Evolutionary conservation across 1,284 basidiomycete genomes (phyloP), one percentile per base, ranked within the genome.

Genomic region (Mrakiaceae sp.): DNA sequence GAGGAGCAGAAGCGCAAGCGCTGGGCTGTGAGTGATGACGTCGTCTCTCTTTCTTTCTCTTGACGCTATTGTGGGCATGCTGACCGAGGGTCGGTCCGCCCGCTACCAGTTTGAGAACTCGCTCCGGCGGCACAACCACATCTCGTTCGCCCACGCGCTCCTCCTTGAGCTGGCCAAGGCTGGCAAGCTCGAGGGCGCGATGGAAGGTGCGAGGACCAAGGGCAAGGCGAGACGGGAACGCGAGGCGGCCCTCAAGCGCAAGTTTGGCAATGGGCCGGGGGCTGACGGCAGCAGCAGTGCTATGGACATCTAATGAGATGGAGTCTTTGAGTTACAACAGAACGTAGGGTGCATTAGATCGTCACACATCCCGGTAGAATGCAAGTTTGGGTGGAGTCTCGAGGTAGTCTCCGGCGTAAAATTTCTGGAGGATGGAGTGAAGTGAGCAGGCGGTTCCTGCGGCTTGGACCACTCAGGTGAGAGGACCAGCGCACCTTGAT

Each of bases 111-210:
- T 64, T 42, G 62, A 64, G 43, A 64, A 64, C 42, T 64, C 62
- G 61, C 64, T 66, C 27, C 64, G 64, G 7, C 16, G 58, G 14
- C 64, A 66, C 58, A 66, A 66, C 12, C 61, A 58, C 57, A 66
- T 66, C 56, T 66, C 64, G 16, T 42, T 66, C 51, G 58, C 56
- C 12, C 64, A 66, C 59, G 39, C 42, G 16, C 64, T 66, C 3
- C 64, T 66, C 52, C 44, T 62, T 46, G 64, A 47, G 39, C 60
- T 66, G 7, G 64, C 64, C 39, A 42, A 49, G 16, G 56, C 39
- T 16, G 52, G 51, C 11, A 58, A 49, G 46, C 56, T 59, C 4
- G 16, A 39, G 4, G 40, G 43, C n/a, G 61, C 61, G 5, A 40
- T 63, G 10, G 57, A 58, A 14, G 56, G 14, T 3, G 64, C 60